phyloP scores from a whole-genome alignment of 2,329 filamentous ascomycete species.

The Calonectria henricotiae region DNA sequence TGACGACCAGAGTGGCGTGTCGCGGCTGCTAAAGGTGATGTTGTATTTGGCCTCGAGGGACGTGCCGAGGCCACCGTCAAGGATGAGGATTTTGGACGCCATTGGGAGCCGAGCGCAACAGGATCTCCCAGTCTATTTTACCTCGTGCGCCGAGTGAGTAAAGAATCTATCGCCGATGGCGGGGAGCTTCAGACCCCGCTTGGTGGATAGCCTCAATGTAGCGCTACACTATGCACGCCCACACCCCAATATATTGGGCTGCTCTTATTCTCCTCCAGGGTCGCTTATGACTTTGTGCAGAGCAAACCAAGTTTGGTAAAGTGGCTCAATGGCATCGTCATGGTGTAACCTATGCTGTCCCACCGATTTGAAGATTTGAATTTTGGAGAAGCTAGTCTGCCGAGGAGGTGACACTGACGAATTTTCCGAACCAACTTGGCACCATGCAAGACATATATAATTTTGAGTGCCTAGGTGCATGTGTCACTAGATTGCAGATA shows the following conservation, averaged over 20 bases:
- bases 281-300: too few relatives aligned
- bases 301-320: too few relatives aligned
- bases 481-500: too few relatives aligned
- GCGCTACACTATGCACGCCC: background rate
- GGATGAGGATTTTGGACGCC: slow-evolving; percentile 63
- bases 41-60: slow-evolving; percentile 74
- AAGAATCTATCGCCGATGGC: slow-evolving; percentile 26
- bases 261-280: background rate
- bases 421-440: background rate
- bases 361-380: background rate
- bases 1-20: slow-evolving; percentile 78
- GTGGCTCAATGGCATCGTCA: background rate
- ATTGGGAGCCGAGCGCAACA: slow-evolving; percentile 32
- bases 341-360: background rate
- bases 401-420: background rate
- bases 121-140: slow-evolving; percentile 3
- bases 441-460: background rate
- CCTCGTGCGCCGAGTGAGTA: slow-evolving; percentile 6
- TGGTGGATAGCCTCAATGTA: slow-evolving; percentile 26
- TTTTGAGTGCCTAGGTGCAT: too few relatives aligned
- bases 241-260: slow-evolving; percentile 1
- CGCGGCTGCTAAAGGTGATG: slow-evolving; percentile 65
- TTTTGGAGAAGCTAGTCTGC: background rate
- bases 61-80: slow-evolving; percentile 80
- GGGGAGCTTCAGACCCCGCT: slow-evolving; percentile 34